These are phyloP conservation scores for Suillus hirtellus DNA, from an alignment of 768 basidiomycete species.

Conservation along the genomic window DNA sequence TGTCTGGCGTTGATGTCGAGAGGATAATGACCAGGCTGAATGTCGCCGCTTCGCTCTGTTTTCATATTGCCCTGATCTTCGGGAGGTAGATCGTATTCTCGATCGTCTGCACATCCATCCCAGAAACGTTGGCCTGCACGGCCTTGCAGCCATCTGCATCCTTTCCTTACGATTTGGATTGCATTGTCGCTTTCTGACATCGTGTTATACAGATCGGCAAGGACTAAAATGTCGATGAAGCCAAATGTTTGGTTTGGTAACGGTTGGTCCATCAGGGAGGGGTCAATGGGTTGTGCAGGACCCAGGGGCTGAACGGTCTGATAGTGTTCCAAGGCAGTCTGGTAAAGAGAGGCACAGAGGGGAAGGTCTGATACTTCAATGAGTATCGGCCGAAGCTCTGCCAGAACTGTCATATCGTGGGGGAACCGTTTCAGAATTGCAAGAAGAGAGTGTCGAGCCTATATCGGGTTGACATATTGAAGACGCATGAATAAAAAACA, in stretches of 20 bases:
- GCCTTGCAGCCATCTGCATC: constrained; percentile 92
- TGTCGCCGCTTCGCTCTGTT: constrained; percentile 42
- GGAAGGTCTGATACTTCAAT: constrained; percentile 66
- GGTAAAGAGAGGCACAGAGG: constrained; percentile 66
- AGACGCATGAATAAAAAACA: neutral
- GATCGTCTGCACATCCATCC: constrained; percentile 82
- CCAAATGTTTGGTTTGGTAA: constrained; percentile 20
- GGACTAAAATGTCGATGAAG: constrained; percentile 65
- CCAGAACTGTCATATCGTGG: constrained; percentile 76
- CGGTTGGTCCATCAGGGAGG: constrained; percentile 15
- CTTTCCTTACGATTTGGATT: constrained; percentile 66
- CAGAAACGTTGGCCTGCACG: constrained; percentile 71
- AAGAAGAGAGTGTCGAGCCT: constrained; percentile 31
- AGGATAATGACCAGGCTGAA: constrained; percentile 57
- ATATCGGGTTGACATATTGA: neutral
- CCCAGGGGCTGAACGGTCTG: constrained; percentile 42
- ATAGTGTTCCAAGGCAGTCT: constrained; percentile 73
- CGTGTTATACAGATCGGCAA: constrained; percentile 82
- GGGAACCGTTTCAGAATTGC: constrained; percentile 70
- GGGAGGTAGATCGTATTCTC: constrained; percentile 72
- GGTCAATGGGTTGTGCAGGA: constrained; percentile 40
- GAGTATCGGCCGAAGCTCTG: constrained; percentile 75
- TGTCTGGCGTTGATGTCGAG: constrained; percentile 81
- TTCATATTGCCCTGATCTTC: constrained; percentile 24
- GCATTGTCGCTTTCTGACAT: constrained; percentile 68